Percentiles rank a stretch among this genome's conserved stretches.
These are phyloP conservation scores for Nevesoporus exiguus DNA, from an alignment of 768 basidiomycete genomes.

Conservation along the genomic window DNA sequence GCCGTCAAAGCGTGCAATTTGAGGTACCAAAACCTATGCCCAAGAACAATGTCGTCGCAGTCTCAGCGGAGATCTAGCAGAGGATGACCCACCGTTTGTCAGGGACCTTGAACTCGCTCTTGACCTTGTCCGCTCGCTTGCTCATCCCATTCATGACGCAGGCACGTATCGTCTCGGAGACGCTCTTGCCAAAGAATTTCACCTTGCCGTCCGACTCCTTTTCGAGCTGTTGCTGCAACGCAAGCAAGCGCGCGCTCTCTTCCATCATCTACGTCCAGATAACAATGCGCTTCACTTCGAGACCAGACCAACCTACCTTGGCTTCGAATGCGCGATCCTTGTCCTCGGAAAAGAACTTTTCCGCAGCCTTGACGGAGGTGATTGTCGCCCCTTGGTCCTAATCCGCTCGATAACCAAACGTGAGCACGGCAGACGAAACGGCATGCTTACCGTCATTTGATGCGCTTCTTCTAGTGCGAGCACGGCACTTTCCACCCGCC, in stretches of 20 bases:
- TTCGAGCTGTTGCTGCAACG: constrained; percentile 83
- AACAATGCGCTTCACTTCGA: neutral
- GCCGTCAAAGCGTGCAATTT: constrained; percentile 81
- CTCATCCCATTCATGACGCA: constrained; percentile 76
- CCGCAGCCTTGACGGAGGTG: constrained; percentile 71
- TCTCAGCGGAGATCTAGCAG: neutral
- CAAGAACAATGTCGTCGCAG: neutral
- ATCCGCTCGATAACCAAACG: neutral
- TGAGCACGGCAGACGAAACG: neutral
- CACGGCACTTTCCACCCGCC: constrained; percentile 90
- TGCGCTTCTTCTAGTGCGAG: constrained; percentile 82
- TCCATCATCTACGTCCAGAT: constrained; percentile 76
- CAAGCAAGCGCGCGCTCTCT: constrained; percentile 72
- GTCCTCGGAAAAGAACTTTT: constrained; percentile 93
- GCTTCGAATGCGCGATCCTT: constrained; percentile 90
- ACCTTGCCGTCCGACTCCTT: constrained; percentile 79
- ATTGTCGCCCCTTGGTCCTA: constrained; percentile 76
- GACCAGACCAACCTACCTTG: constrained; percentile 50
- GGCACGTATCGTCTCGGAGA: constrained; percentile 81
- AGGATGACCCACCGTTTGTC: constrained; percentile 74
- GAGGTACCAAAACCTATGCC: constrained; percentile 83
- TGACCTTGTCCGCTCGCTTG: constrained; percentile 87
- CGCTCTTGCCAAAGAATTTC: constrained; percentile 74
- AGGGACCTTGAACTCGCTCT: constrained; percentile 87
- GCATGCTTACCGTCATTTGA: constrained; percentile 50